Percentiles rank a stretch among this genome's conserved stretches.
phyloP scores from a whole-genome alignment of 2,329 filamentous ascomycete genomes.

The Phyllosticta citriasiana region DNA sequence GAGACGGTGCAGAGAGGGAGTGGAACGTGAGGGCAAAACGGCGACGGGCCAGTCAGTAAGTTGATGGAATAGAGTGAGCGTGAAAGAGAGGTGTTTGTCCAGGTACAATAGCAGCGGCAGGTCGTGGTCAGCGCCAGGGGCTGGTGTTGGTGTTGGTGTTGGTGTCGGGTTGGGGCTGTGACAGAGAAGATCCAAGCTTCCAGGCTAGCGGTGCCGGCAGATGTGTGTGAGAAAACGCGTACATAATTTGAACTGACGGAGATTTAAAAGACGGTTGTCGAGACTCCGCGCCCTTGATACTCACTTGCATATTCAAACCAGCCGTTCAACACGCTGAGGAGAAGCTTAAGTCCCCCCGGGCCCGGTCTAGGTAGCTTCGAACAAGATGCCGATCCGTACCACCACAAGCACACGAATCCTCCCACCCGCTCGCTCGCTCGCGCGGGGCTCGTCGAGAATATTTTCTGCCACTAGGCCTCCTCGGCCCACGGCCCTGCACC shows the following conservation, averaged over 20 bases:
- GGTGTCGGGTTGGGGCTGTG: background rate
- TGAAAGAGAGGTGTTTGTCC: too few relatives aligned
- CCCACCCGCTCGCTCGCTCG: background rate
- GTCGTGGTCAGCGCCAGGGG: background rate
- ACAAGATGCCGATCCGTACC: background rate
- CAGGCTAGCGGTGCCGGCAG: background rate
- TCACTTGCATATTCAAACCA: background rate
- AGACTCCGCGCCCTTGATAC: background rate
- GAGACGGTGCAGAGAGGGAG: too few relatives aligned
- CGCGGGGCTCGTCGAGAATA: background rate
- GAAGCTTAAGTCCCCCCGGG: background rate
- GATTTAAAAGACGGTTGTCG: background rate
- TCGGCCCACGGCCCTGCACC: background rate
- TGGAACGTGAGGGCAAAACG: background rate
- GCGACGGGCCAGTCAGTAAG: background rate
- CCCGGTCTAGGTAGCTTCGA: slow-evolving; percentile 2
- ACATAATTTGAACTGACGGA: background rate
- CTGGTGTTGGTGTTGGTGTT: background rate
- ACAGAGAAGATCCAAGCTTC: background rate
- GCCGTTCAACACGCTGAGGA: slow-evolving; percentile 10
- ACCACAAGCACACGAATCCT: background rate
- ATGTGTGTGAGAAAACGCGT: background rate
- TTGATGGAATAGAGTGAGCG: background rate
- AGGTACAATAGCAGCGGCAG: too few relatives aligned
- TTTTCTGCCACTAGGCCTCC: background rate